Evolutionary conservation across 129 eudicot species (phyloP).

Genomic region (Lactuca saligna): DNA sequence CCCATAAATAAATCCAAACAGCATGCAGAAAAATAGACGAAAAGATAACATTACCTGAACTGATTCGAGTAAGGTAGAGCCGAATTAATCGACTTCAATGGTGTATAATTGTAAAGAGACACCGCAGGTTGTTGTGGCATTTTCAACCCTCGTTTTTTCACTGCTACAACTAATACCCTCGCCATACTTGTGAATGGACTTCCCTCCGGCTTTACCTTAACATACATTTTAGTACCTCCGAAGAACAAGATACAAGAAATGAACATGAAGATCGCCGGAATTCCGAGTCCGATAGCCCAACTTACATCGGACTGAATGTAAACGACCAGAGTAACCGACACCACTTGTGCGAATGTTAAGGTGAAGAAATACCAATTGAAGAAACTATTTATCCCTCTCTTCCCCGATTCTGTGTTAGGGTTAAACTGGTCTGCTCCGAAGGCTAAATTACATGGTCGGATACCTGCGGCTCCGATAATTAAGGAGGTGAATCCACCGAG

Average conservation of each 20-base stretch:
- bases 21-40: slow-evolving; percentile 8
- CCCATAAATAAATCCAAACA: not conserved
- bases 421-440: slow-evolving; percentile 83
- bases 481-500: slow-evolving; percentile 50
- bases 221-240: slow-evolving; percentile 62
- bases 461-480: slow-evolving; percentile 61
- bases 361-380: slow-evolving; percentile 72
- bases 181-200: slow-evolving; percentile 59
- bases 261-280: slow-evolving; percentile 67
- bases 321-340: slow-evolving; percentile 67
- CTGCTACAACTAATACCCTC: slow-evolving; percentile 55
- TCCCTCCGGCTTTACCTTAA: slow-evolving; percentile 74
- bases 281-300: slow-evolving; percentile 71
- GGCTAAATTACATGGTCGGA: slow-evolving; percentile 70
- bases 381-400: slow-evolving; percentile 68
- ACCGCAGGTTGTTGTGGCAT: slow-evolving; percentile 34
- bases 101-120: slow-evolving; percentile 42
- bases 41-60: slow-evolving; percentile 42
- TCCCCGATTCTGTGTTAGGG: slow-evolving; percentile 65
- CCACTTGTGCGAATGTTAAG: slow-evolving; percentile 72
- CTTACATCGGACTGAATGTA: slow-evolving; percentile 61
- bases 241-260: slow-evolving; percentile 56
- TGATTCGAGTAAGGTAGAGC: slow-evolving; percentile 50
- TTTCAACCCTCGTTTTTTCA: slow-evolving; percentile 51
- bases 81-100: slow-evolving; percentile 49